Evolutionary conservation across 345 rosid genomes (phyloP).

Genomic region (Gossypium arboreum): DNA sequence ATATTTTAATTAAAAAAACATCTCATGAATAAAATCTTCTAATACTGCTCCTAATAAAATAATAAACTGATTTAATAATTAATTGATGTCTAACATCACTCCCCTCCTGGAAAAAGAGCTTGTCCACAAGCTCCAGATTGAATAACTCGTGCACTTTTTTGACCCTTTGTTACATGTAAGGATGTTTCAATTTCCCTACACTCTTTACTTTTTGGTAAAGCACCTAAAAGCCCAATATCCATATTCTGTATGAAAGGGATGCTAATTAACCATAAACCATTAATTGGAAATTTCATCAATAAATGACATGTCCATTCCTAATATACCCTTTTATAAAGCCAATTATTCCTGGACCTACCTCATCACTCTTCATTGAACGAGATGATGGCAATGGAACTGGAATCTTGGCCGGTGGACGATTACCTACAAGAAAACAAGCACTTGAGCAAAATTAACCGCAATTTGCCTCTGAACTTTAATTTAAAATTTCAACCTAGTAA

Average conservation of each 20-base stretch:
- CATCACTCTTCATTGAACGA: constrained; percentile 49
- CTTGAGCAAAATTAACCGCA: constrained; percentile 10
- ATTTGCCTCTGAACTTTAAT: not conserved
- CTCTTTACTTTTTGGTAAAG: not conserved
- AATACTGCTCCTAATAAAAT: too few relatives aligned
- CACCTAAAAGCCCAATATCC: not conserved
- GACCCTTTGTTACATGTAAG: too few relatives aligned
- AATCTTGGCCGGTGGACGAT: constrained; percentile 84
- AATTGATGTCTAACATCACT: too few relatives aligned
- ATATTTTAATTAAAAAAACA: too few relatives aligned
- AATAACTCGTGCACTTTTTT: too few relatives aligned
- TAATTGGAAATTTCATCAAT: not conserved
- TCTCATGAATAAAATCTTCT: too few relatives aligned
- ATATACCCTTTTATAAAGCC: not conserved
- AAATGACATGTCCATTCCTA: not conserved
- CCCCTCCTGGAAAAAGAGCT: too few relatives aligned
- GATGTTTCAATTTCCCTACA: too few relatives aligned
- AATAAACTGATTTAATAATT: too few relatives aligned
- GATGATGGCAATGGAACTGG: constrained; percentile 76
- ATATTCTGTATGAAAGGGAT: not conserved
- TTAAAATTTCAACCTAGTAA: not conserved
- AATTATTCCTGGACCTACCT: constrained; percentile 37
- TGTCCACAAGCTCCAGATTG: too few relatives aligned
- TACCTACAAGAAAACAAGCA: constrained; percentile 44
- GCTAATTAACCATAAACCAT: not conserved